These are phyloP conservation scores for Yamadazyma endophytica DNA, from an alignment of 805 yeast species.

Conservation along the genomic window DNA sequence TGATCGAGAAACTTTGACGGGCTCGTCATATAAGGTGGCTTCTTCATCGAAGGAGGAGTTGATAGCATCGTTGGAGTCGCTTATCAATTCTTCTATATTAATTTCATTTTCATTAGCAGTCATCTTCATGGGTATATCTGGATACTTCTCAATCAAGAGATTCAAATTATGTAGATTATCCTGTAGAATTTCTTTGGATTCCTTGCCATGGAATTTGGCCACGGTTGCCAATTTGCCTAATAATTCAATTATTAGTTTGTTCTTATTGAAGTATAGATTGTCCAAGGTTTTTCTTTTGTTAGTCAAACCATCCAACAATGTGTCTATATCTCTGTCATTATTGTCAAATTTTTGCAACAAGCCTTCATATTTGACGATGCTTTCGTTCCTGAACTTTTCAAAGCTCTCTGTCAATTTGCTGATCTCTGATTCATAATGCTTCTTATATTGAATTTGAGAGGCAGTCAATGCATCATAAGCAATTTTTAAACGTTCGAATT, in stretches of 20 bases:
- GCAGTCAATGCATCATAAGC: conserved; percentile 56
- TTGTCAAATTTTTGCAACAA: conserved; percentile 34
- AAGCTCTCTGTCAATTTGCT: conserved; percentile 32
- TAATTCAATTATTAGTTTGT: conserved; percentile 39
- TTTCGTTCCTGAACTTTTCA: conserved; percentile 31
- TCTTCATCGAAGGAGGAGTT: conserved; percentile 33
- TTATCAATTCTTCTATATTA: conserved; percentile 31
- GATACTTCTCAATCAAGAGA: conserved; percentile 31
- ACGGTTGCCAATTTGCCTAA: conserved; percentile 41
- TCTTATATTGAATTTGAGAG: conserved; percentile 50
- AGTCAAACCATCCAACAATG: conserved; percentile 45
- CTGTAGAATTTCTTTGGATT: conserved; percentile 39
- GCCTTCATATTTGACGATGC: conserved; percentile 28
- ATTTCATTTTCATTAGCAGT: conserved; percentile 15
- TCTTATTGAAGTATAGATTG: conserved; percentile 43
- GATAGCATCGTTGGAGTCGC: conserved; percentile 28
- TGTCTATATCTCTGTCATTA: conserved; percentile 47
- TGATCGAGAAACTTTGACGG: conserved; percentile 10
- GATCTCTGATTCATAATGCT: conserved; percentile 44
- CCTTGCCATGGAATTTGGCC: conserved; percentile 47
- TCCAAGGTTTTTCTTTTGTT: conserved; percentile 48
- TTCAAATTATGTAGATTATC: conserved; percentile 46
- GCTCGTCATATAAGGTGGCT: conserved; percentile 18
- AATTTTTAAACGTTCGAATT: conserved; percentile 51
- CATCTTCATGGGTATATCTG: conserved; percentile 29